phyloP scores from a whole-genome alignment of 169 alveolate genomes.

The Perkinsus chesapeaki region DNA sequence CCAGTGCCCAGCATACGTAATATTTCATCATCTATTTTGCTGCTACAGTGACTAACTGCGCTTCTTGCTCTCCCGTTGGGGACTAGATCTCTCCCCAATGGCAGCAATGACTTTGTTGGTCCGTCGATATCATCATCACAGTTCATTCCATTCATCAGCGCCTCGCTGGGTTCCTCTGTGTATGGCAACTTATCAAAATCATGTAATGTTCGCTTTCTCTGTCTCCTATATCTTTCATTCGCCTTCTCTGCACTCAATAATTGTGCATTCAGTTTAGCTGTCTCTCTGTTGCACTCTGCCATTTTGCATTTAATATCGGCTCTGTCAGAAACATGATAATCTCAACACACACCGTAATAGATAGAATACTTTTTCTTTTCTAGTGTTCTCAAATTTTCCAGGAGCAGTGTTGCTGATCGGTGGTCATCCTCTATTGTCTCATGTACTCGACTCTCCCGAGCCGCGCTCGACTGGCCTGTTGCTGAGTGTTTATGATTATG shows the following conservation, averaged over 20 bases:
- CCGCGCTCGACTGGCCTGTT: not conserved
- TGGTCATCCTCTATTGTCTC: not conserved
- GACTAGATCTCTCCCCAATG: no score
- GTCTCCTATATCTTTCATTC: not conserved
- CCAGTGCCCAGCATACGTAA: not conserved
- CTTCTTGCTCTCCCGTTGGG: not conserved
- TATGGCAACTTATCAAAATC: no score
- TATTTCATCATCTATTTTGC: not conserved
- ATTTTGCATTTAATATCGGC: not conserved
- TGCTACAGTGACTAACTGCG: not conserved
- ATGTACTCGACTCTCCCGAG: not conserved
- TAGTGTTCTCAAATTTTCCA: not conserved
- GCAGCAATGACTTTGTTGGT: no score
- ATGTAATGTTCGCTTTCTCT: not conserved
- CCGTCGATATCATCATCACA: no score
- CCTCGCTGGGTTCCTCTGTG: no score
- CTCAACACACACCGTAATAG: not conserved
- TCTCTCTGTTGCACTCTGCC: not conserved
- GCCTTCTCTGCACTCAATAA: not conserved
- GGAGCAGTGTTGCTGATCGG: not conserved
- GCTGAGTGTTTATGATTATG: not conserved
- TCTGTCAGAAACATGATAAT: not conserved
- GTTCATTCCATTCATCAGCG: no score
- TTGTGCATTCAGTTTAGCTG: not conserved
- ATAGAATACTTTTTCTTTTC: not conserved